Evolutionary conservation across 352 stramenopile genomes (phyloP).

Genomic region (Phytophthora pinifolia): DNA sequence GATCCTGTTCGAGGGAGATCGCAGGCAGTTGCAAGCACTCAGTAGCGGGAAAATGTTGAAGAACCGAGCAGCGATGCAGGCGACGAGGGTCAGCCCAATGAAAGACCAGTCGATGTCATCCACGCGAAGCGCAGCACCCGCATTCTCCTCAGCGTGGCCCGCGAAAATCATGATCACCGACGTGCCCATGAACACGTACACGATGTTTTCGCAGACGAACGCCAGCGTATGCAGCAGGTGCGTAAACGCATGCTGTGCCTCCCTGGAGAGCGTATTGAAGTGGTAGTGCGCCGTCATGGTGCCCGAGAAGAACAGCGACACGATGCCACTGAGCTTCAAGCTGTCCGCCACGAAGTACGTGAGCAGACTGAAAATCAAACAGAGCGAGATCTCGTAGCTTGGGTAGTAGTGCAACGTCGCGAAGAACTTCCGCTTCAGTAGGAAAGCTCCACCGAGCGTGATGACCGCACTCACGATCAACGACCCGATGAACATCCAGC

Average conservation of each 20-base stretch:
- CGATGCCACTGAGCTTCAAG: conserved; percentile 89
- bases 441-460: conserved; percentile 71
- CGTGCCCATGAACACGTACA: conserved; percentile 88
- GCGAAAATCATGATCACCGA: conserved; percentile 85
- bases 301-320: conserved; percentile 93
- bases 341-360: conserved; percentile 85
- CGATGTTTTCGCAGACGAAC: conserved; percentile 83
- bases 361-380: conserved; percentile 84
- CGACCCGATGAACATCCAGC: conserved; percentile 80
- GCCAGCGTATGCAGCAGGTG: conserved; percentile 81
- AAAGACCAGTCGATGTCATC: conserved; percentile 85
- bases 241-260: conserved; percentile 82
- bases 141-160: conserved; percentile 59
- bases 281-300: conserved; percentile 89
- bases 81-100: conserved; percentile 72
- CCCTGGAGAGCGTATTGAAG: conserved; percentile 83
- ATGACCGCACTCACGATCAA: conserved; percentile 68
- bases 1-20: conserved; percentile 56
- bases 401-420: conserved; percentile 76
- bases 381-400: conserved; percentile 87
- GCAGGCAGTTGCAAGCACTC: conserved; percentile 70
- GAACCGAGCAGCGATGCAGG: conserved; percentile 70
- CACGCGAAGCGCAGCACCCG: conserved; percentile 56
- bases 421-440: conserved; percentile 78
- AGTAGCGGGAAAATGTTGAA: conserved; percentile 81